A percentile compares a stretch with the other conserved stretches of the same genome.
These are phyloP conservation scores for Nymphaea thermarum DNA, from an alignment of 164 flowering plant genomes.

Conservation along the genomic window DNA sequence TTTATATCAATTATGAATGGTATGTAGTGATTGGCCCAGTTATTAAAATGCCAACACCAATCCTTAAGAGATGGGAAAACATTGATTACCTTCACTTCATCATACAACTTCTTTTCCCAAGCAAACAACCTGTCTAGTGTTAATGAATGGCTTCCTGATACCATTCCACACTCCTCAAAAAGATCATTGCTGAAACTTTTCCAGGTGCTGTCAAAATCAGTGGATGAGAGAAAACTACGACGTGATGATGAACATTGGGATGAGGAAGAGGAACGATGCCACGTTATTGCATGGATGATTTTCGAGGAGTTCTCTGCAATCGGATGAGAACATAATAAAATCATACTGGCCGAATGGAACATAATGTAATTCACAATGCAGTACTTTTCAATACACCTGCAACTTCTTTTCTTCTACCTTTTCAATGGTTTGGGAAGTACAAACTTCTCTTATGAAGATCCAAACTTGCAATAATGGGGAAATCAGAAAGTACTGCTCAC, in stretches of 20 bases:
- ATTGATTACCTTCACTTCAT: slow-evolving; percentile 77
- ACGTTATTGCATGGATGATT: slow-evolving; percentile 57
- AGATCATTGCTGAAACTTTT: slow-evolving; percentile 61
- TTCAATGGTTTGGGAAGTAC: no score
- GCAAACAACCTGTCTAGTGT: slow-evolving; percentile 84
- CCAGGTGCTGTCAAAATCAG: slow-evolving; percentile 60
- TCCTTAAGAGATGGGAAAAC: no score
- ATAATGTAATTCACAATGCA: no score
- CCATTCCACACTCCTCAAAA: slow-evolving; percentile 86
- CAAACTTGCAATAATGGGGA: no score
- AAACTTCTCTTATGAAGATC: no score
- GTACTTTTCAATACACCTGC: no score
- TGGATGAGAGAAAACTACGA: slow-evolving; percentile 66
- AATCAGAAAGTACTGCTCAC: no score
- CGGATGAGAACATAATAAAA: neutral
- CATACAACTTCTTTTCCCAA: slow-evolving; percentile 96
- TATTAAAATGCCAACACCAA: no score
- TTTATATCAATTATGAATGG: no score
- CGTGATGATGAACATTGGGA: slow-evolving; percentile 44
- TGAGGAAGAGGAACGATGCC: slow-evolving; percentile 63
- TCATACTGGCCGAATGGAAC: no score
- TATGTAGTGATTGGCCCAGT: no score
- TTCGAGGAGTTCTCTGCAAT: slow-evolving; percentile 80
- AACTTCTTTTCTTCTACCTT: no score
- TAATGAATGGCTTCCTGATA: slow-evolving; percentile 78